A percentile compares a stretch with the other conserved stretches of the same genome.
Conservation (phyloP, 1,139 yeast species). For the Geotrichum reessii region DNA sequence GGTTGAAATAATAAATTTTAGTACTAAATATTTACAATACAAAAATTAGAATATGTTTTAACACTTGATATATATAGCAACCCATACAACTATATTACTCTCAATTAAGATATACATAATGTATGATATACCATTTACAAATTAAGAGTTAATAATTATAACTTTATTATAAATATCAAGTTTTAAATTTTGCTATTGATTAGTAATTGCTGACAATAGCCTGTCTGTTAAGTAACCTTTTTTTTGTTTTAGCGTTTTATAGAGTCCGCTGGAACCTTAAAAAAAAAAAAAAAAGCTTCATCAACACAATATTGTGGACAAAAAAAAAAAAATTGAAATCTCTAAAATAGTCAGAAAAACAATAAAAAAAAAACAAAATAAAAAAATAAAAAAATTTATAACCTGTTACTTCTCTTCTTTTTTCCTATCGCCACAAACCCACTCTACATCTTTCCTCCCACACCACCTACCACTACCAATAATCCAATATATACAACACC, state of each 20-base stretch:
- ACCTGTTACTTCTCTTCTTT: neutral
- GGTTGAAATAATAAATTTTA: too few relatives aligned
- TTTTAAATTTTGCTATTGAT: too few relatives aligned
- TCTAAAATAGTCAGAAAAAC: neutral
- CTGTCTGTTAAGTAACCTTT: too few relatives aligned
- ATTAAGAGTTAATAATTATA: too few relatives aligned
- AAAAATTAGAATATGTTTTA: too few relatives aligned
- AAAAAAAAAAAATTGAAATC: neutral
- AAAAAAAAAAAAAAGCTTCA: neutral
- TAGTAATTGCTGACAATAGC: too few relatives aligned
- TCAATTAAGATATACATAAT: too few relatives aligned
- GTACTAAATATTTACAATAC: too few relatives aligned
- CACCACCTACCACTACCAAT: slow-evolving; percentile 6
- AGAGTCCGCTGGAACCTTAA: neutral
- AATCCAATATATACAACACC: neutral
- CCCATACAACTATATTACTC: too few relatives aligned
- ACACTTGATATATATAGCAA: too few relatives aligned
- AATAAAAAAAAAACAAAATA: neutral
- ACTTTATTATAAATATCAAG: too few relatives aligned
- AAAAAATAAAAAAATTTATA: neutral
- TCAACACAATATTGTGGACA: neutral
- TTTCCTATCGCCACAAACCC: neutral
- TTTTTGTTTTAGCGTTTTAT: neutral
- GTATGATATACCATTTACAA: too few relatives aligned
- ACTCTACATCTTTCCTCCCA: neutral